These are phyloP conservation scores for Phytophthora citrophthora DNA, from an alignment of 352 stramenopile species.

Conservation along the genomic window DNA sequence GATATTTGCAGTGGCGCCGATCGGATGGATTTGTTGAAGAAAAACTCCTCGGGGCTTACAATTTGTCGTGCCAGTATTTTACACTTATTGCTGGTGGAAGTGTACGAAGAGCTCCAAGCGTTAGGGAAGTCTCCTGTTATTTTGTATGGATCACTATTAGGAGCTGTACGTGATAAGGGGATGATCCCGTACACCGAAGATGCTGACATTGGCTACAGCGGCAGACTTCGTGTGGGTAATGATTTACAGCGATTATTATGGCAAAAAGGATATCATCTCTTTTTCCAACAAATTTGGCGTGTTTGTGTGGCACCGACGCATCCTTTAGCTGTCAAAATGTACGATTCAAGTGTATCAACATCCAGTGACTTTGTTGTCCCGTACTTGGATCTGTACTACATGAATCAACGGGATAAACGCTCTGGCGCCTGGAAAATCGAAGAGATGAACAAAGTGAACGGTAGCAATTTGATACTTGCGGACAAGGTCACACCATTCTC, in stretches of 20 bases:
- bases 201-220: constrained; percentile 48
- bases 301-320: constrained; percentile 49
- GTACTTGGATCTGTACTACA: constrained; percentile 47
- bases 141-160: constrained; percentile 53
- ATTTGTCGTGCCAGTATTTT: constrained; percentile 51
- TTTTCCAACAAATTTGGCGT: constrained; percentile 37
- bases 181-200: constrained; percentile 63
- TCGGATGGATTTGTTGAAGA: constrained; percentile 48
- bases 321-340: constrained; percentile 39
- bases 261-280: constrained; percentile 55
- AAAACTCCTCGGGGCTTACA: constrained; percentile 14
- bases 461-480: constrained; percentile 16
- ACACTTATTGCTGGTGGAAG: constrained; percentile 56
- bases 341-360: constrained; percentile 29
- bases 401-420: constrained; percentile 5
- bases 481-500: constrained; percentile 31
- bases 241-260: constrained; percentile 24
- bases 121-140: constrained; percentile 33
- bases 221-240: constrained; percentile 5
- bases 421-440: constrained; percentile 27
- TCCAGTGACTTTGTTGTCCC: constrained; percentile 14
- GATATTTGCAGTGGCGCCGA: constrained; percentile 45
- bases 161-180: constrained; percentile 46
- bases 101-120: constrained; percentile 49
- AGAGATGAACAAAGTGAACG: constrained; percentile 26